Evolutionary conservation across 2,329 filamentous ascomycete species (phyloP).

Genomic region (Aspergillus novofumigatus): DNA sequence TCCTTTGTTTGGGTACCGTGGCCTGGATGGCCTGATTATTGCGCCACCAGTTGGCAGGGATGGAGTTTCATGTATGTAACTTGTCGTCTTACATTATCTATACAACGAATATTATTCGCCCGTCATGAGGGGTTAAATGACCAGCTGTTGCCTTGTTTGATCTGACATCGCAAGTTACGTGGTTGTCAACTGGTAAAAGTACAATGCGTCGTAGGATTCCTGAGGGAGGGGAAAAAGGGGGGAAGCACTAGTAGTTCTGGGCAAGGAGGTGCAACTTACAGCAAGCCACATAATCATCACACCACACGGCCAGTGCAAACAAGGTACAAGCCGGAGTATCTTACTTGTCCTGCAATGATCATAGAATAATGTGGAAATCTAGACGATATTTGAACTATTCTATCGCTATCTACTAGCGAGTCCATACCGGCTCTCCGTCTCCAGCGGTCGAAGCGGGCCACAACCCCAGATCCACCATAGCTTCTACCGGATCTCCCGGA

Average conservation of each 20-base stretch:
- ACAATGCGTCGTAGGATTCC: not conserved
- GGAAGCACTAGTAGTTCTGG: not conserved
- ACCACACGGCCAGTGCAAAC: not conserved
- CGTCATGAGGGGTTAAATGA: not conserved
- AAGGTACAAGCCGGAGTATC: not conserved
- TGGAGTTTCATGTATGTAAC: not conserved
- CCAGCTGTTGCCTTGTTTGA: not conserved
- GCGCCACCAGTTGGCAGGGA: not conserved
- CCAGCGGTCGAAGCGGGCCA: not conserved
- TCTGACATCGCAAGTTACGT: not conserved
- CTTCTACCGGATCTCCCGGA: not conserved
- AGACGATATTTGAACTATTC: no score
- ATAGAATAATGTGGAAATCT: not conserved
- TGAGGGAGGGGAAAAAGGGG: not conserved
- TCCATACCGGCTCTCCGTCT: not conserved
- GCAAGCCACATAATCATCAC: not conserved
- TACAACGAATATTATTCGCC: not conserved
- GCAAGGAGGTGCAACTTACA: not conserved
- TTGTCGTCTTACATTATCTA: not conserved
- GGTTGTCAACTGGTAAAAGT: not conserved
- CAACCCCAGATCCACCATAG: not conserved
- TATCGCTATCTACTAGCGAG: not conserved
- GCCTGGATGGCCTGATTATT: not conserved
- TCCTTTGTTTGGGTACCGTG: not conserved
- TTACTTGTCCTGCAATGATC: not conserved